phyloP scores from a whole-genome alignment of 768 basidiomycete species.

The Tricholoma matsutake region DNA sequence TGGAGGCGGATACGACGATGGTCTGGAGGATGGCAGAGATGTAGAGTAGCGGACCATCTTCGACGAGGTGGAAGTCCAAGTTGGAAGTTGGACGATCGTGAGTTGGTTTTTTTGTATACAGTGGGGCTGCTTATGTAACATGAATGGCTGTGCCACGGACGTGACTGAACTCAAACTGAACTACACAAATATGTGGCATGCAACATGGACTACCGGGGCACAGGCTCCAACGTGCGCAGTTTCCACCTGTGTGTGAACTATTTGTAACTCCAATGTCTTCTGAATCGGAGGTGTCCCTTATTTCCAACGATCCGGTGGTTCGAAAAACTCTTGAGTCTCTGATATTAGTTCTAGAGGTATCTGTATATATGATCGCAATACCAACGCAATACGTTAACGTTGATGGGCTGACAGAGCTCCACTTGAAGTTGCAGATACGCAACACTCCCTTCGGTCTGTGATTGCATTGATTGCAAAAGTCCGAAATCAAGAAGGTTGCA shows the following conservation, averaged over 20 bases:
- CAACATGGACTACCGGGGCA: neutral
- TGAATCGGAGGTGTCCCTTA: too few relatives aligned
- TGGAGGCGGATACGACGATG: conserved; percentile 18
- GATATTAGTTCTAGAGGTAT: too few relatives aligned
- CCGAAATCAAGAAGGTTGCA: too few relatives aligned
- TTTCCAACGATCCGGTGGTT: neutral
- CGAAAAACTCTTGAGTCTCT: neutral
- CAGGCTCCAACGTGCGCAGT: neutral
- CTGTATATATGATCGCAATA: too few relatives aligned
- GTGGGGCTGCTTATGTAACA: conserved; percentile 10
- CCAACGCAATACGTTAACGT: too few relatives aligned
- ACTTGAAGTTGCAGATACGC: too few relatives aligned
- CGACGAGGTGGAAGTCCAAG: neutral
- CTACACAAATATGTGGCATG: neutral
- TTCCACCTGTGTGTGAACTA: neutral
- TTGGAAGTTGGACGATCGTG: neutral
- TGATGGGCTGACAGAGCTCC: too few relatives aligned
- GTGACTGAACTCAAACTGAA: too few relatives aligned
- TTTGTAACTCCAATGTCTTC: neutral
- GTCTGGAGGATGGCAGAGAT: conserved; percentile 15
- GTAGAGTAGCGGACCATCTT: conserved; percentile 12
- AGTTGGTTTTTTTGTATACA: neutral
- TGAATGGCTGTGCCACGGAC: neutral
- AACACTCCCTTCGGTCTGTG: too few relatives aligned
- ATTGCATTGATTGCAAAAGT: too few relatives aligned